A percentile compares a stretch with the other conserved stretches of the same genome.
phyloP scores from a whole-genome alignment of 148 eudicot species.

The Salicornia ramosissima region DNA sequence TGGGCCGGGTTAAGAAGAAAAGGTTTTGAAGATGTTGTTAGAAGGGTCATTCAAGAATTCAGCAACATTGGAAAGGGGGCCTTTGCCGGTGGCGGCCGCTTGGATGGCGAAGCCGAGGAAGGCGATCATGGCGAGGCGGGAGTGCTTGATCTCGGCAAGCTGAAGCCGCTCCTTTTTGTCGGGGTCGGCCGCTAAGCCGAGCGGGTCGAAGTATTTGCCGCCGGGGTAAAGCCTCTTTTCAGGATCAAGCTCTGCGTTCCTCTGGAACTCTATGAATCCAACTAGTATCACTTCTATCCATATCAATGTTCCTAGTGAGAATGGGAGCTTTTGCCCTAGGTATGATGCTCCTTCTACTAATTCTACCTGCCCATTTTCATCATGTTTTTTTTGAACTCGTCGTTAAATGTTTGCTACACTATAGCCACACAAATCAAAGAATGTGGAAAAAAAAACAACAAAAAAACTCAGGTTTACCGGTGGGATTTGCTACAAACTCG shows the following conservation, averaged over 20 bases:
- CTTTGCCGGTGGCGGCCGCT: conserved; percentile 94
- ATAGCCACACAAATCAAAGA: too few species aligned
- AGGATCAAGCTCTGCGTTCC: conserved; percentile 88
- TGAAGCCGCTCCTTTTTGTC: conserved; percentile 76
- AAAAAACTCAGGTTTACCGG: too few species aligned
- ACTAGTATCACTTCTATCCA: conserved; percentile 80
- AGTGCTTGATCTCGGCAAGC: conserved; percentile 90
- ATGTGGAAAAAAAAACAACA: too few species aligned
- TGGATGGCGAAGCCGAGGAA: conserved; percentile 90
- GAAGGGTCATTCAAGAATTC: conserved; percentile 84
- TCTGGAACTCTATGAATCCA: conserved; percentile 91
- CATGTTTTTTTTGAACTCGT: too few species aligned
- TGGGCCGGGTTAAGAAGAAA: conserved; percentile 34
- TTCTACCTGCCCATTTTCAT: conserved; percentile 76
- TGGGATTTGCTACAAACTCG: too few species aligned
- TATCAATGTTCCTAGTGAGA: conserved; percentile 67
- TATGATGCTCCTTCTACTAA: conserved; percentile 87
- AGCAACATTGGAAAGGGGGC: conserved; percentile 87
- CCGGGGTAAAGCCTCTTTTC: conserved; percentile 81
- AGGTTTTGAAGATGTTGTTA: conserved; percentile 43
- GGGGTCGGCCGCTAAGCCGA: conserved; percentile 77
- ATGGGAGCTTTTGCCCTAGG: conserved; percentile 89
- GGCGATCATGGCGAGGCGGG: conserved; percentile 87
- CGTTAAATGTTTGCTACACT: too few species aligned
- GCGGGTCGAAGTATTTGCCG: conserved; percentile 77